Base-by-base conservation (phyloP, 1,139 yeast genomes). In the Hemisphaericaspora lyxosophila region DNA sequence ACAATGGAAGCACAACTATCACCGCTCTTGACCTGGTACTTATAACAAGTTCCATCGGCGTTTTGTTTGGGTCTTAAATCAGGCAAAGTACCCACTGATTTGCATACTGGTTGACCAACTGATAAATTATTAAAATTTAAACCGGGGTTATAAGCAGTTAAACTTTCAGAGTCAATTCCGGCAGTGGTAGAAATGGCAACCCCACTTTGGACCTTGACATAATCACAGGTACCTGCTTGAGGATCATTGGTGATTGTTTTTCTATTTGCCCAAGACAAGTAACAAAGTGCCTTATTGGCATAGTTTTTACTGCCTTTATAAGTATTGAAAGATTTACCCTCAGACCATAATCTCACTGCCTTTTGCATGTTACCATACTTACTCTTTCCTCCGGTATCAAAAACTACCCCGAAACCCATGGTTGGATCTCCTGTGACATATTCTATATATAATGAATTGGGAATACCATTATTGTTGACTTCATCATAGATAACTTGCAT, bases 291-390 rank as follows among this genome's bases (percentile, higher is more conserved):
- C 22, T 26, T 35, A 16, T 23, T 29, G 4, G 19, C 33, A 29
- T 38, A 43, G 5, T 18, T 34, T 24, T 43, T 43, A 14, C 34
- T 33, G 5, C 45, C 48, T 14, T 43, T 39, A 7, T 42, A 33
- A 31, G 42, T 35, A 19, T 39, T 32, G 24, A 34, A 46, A 5
- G 32, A 6, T 20, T 41, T 34, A 18, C 48, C 50, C 26, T 38
- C 26, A 40, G 50, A 46, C 51, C 51, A 48, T 12, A 20, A 22
- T 33, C 35, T 46, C n/a, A 47, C 50, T 14, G 50, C 51, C 16
- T 41, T 32, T 42, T 46, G 50, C 23, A 38, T 43, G 18, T 42
- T 43, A 15, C 31, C 34, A 7, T 24, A 19, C 7, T 36, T 25
- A 2, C 16, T 7, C 3, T 12, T 11, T 11, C 47, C 49, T 3